Conservation (phyloP, 176 grass and related monocot genomes). For the Oryza coarctata region DNA sequence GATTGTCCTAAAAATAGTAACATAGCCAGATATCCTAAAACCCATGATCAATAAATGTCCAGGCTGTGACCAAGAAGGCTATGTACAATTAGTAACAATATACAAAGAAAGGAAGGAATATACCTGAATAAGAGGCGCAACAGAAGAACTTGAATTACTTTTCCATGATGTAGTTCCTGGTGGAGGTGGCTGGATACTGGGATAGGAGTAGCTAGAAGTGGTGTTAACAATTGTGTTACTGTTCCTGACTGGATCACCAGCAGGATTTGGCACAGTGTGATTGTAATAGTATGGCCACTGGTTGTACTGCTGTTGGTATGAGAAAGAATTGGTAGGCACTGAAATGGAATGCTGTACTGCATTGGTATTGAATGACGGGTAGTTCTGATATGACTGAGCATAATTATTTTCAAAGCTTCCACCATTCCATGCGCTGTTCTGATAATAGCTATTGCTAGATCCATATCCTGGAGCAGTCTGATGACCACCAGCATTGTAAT, state of each 20-base stretch:
- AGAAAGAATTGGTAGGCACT: slow-evolving; percentile 56
- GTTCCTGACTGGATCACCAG: slow-evolving; percentile 53
- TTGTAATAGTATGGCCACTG: slow-evolving; percentile 76
- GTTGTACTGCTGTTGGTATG: slow-evolving; percentile 83
- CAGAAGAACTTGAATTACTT: slow-evolving; percentile 51
- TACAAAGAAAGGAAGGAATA: slow-evolving; percentile 19
- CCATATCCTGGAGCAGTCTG: slow-evolving; percentile 73
- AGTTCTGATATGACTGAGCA: slow-evolving; percentile 53
- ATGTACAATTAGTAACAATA: slow-evolving; percentile 28
- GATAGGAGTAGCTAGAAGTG: slow-evolving; percentile 65
- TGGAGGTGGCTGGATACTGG: slow-evolving; percentile 78
- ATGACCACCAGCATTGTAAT: slow-evolving; percentile 99
- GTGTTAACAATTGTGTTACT: slow-evolving; percentile 35
- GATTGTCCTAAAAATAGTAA: neutral
- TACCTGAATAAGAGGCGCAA: slow-evolving; percentile 72
- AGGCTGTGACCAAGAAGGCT: neutral
- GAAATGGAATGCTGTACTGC: slow-evolving; percentile 57
- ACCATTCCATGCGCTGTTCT: slow-evolving; percentile 46
- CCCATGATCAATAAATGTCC: neutral
- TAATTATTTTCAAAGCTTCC: slow-evolving; percentile 52
- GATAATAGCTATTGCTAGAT: slow-evolving; percentile 80
- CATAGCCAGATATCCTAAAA: slow-evolving; percentile 8
- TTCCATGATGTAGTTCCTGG: slow-evolving; percentile 88
- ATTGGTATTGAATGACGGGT: slow-evolving; percentile 54
- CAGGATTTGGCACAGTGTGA: slow-evolving; percentile 50